Evolutionary conservation across 306 rosid genomes (phyloP), one percentile per base, ranked within the genome.

Genomic region (Sechiopsis laciniata): DNA sequence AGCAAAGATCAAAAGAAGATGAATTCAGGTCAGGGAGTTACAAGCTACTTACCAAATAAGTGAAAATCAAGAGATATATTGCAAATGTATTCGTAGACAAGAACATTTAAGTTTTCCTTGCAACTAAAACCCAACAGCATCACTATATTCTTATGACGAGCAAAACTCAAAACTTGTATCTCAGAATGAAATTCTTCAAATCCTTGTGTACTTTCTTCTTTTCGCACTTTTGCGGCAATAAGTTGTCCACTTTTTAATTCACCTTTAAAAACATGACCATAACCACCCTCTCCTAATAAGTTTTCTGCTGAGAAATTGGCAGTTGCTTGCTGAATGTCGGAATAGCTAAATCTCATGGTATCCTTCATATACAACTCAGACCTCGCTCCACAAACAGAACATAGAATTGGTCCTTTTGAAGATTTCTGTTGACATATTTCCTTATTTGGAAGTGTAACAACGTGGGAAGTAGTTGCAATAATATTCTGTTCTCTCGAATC

Each of bases 261-360:
- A 55, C 96, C 96, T 80, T 84, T 88, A 63, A 85, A 89, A 26
- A 92, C 96, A 55, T 74, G 85, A 67, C 92, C 96, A 74, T 85
- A 92, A 76, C 97, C 96, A 50, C 96, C 97, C 84, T 89, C 97
- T 73, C 97, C 97, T 80, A 92, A 48, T 75, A 92, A 83, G 80
- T 88, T 92, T 51, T 85, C 88, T 79, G 77, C 77, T 22, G 95
- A 80, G 82, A 92, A 89, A 50, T 88, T 82, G 42, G 87, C 55
- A 57, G 97, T 89, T 29, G 95, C 92, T 26, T 6, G 54, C 75
- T 81, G 86, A 79, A 92, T 85, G 35, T 92, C 89, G 6, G 84
- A 72, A 70, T 81, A 89, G 64, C 16, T 83, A 68, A 86, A 88
- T 69, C 79, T 72, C 89, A 80, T 84, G 17, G 96, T 84, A 42